Evolutionary conservation across 768 basidiomycete genomes (phyloP).

Genomic region (Tylopilus rubrobrunneus): DNA sequence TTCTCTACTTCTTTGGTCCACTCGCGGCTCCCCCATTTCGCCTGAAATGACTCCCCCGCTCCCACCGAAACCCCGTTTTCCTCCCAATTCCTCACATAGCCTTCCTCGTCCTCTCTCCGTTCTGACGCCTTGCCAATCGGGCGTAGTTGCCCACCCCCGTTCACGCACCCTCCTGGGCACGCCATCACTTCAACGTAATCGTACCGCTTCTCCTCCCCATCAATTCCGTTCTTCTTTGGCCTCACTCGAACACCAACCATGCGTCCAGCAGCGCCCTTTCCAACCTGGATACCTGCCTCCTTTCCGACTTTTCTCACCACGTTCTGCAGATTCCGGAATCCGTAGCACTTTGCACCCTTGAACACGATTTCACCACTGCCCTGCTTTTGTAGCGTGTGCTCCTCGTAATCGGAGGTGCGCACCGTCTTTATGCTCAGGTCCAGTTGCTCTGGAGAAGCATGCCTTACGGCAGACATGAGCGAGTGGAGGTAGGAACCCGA

Average conservation of each 20-base stretch:
- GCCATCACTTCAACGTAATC: constrained; percentile 99
- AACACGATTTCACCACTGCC: constrained; percentile 65
- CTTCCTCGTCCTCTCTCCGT: constrained; percentile 54
- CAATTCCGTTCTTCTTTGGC: constrained; percentile 33
- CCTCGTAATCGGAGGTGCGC: constrained; percentile 76
- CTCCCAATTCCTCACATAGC: constrained; percentile 60
- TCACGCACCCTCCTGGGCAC: constrained; percentile 95
- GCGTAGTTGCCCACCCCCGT: constrained; percentile 84
- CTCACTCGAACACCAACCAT: constrained; percentile 25
- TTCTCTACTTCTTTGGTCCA: constrained; percentile 81
- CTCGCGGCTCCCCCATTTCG: constrained; percentile 78
- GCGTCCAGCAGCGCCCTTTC: constrained; percentile 62
- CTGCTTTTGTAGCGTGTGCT: constrained; percentile 51
- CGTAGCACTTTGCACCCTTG: constrained; percentile 94
- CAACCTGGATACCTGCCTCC: constrained; percentile 71
- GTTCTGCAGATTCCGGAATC: constrained; percentile 96
- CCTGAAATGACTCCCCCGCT: constrained; percentile 18
- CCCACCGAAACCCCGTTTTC: constrained; percentile 43
- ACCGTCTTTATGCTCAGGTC: constrained; percentile 52
- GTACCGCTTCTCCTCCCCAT: constrained; percentile 48
- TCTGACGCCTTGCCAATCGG: constrained; percentile 17
- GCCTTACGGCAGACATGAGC: constrained; percentile 56
- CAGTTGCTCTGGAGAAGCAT: constrained; percentile 41
- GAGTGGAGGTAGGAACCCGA: constrained; percentile 92
- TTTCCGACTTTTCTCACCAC: constrained; percentile 91